Conservation (phyloP, 176 grass and related monocot species). For the Melocanna baccifera region DNA sequence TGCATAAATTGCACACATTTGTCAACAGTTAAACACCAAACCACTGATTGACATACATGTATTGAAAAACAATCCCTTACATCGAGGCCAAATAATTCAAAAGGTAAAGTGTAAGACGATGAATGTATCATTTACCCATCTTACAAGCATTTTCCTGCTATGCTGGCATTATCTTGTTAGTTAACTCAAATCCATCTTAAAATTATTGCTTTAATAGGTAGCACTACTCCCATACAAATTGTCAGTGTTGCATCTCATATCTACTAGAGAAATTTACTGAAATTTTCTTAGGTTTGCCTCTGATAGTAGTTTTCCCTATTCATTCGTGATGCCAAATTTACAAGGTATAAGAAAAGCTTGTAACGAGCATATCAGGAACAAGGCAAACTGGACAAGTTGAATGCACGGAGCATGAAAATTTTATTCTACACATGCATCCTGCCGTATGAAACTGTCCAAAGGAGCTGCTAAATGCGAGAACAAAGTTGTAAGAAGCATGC, state of each 20-base stretch:
- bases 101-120: neutral
- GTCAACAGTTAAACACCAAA: neutral
- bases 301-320: neutral
- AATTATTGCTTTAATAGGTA: neutral
- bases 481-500: neutral
- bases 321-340: neutral
- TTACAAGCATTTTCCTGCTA: neutral
- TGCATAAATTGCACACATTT: neutral
- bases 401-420: neutral
- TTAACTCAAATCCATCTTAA: neutral
- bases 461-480: neutral
- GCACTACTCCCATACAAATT: neutral
- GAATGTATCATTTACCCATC: neutral
- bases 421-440: neutral
- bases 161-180: neutral
- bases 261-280: neutral
- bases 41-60: neutral
- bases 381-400: neutral
- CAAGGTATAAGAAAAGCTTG: neutral
- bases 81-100: neutral
- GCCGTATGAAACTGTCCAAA: neutral
- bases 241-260: neutral
- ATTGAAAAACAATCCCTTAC: slow-evolving; percentile 2
- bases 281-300: neutral
- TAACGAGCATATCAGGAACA: neutral